phyloP scores from a whole-genome alignment of 164 flowering plant species.

The Chloranthus sessilifolius region DNA sequence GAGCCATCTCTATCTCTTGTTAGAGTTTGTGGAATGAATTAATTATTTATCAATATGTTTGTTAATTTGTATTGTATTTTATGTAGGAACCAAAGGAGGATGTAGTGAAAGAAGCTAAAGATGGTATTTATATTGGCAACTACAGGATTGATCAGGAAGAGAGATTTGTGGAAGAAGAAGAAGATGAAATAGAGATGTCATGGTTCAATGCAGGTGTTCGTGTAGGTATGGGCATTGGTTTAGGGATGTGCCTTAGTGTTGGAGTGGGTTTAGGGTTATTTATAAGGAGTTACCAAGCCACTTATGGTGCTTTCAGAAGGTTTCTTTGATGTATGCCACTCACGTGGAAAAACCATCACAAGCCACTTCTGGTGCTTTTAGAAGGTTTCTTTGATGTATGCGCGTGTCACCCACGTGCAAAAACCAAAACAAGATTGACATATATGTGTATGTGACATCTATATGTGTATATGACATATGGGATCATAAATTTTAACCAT shows the following conservation, averaged over 20 bases:
- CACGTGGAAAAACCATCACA: no score
- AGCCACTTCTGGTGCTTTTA: no score
- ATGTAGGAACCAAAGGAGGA: constrained; percentile 12
- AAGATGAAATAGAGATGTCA: constrained; percentile 15
- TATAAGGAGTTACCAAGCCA: constrained; percentile 9
- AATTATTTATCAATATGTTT: neutral
- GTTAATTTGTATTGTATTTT: neutral
- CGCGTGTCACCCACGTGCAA: no score
- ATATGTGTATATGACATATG: no score
- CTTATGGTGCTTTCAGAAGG: constrained; percentile 9
- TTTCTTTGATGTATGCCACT: no score
- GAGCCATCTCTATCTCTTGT: no score
- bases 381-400: no score
- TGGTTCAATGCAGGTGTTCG: constrained; percentile 28
- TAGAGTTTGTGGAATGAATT: no score
- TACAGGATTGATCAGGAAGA: constrained; percentile 8
- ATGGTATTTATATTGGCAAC: neutral
- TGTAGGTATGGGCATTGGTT: constrained; percentile 26
- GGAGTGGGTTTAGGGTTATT: constrained; percentile 21
- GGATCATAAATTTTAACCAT: no score
- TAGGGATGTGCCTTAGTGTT: constrained; percentile 23
- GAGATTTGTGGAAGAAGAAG: constrained; percentile 9
- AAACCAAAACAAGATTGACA: no score
- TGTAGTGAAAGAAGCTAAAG: constrained; percentile 1
- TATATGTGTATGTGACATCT: no score